Evolutionary conservation across 805 yeast species (phyloP), one percentile per base, ranked within the genome.

Genomic region (Monosporozyma aerobia): DNA sequence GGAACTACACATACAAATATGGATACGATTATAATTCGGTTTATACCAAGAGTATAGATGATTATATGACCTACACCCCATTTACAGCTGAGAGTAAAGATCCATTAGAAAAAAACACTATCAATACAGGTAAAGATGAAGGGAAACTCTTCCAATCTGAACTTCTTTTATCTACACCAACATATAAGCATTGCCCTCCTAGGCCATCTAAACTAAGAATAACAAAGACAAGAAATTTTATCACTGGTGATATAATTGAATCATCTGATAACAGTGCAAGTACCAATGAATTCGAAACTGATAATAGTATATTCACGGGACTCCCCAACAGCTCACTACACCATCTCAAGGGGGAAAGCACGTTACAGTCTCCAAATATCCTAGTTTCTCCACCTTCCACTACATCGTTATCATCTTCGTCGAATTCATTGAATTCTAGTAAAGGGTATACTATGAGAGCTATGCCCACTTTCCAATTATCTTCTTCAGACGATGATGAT

Each of bases 21-120:
- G 45, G 45, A 6, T 86, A 86, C 64, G 90, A 86, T 66, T 86
- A 86, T 67, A 86, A 86, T 63, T 76, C 89, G 0, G 92, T 86
- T 27, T 85, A 83, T 63, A 78, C 79, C 2, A 74, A 72, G n/a
- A 79, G 79, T 52, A 64, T 66, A 23, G 45, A 43, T 23, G 30
- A 43, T 19, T 43, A 43, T 23, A 13, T 43, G 29, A 43, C 23
- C 2, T 43, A 43, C 25, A 23, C 45, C 14, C 45, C 45, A 8
- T 43, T 43, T 23, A 43, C 16, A 3, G 30, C 23, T 13, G 30
- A 23, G 16, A 39, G 9, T 13, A 39, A 13, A 13, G 39, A 35
- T 5, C 35, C 35, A 35, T 13, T 14, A 35, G 39, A 2, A 7
- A 39, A 39, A 19, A 6, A 13, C 16, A 6, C 8, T 37, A 37